phyloP scores from a whole-genome alignment of 2,329 filamentous ascomycete genomes.

The Talaromyces sp. region DNA sequence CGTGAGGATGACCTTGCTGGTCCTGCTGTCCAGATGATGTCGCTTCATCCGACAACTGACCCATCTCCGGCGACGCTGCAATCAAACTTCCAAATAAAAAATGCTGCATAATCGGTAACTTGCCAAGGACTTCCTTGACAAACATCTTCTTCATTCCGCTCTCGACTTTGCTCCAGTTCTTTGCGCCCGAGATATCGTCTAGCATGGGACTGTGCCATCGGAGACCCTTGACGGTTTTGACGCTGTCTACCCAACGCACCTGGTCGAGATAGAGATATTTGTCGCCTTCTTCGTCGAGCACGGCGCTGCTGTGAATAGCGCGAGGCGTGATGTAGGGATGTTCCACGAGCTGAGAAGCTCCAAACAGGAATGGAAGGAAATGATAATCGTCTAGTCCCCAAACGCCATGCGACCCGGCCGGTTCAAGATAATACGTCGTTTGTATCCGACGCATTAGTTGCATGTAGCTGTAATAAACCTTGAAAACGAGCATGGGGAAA shows the following conservation, averaged over 20 bases:
- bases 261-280: constrained; percentile 92
- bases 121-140: constrained; percentile 82
- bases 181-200: constrained; percentile 89
- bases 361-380: constrained; percentile 93
- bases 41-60: constrained; percentile 41
- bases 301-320: constrained; percentile 81
- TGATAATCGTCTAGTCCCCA: constrained; percentile 98
- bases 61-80: constrained; percentile 76
- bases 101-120: constrained; percentile 97
- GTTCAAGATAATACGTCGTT: constrained; percentile 91
- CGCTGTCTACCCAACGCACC: constrained; percentile 89
- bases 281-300: constrained; percentile 77
- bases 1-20: constrained; percentile 63
- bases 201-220: constrained; percentile 98
- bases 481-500: constrained; percentile 70
- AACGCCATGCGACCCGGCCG: constrained; percentile 92
- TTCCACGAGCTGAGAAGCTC: constrained; percentile 80
- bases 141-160: constrained; percentile 97
- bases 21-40: constrained; percentile 48
- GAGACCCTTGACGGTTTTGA: constrained; percentile 91
- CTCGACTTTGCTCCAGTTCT: constrained; percentile 88
- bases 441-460: constrained; percentile 83
- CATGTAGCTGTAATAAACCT: constrained; percentile 79
- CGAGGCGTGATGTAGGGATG: constrained; percentile 76
- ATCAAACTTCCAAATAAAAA: constrained; percentile 89